Percentiles rank a stretch among this genome's conserved stretches.
Evolutionary conservation across 768 basidiomycete species (phyloP).

Genomic region (Terana coerulea): DNA sequence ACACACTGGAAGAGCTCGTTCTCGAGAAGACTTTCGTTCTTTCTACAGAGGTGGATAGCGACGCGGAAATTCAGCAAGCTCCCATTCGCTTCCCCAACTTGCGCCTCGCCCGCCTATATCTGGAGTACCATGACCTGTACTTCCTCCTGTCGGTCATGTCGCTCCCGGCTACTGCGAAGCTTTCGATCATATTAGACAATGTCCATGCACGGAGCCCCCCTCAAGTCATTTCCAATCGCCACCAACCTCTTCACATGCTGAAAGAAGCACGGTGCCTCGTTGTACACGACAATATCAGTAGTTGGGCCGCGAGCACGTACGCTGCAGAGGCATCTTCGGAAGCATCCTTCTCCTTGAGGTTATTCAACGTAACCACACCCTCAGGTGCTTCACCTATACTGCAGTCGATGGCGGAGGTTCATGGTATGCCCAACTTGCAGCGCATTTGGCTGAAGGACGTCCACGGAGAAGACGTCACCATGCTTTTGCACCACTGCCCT

Average conservation of each 20-base stretch:
- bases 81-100: not conserved
- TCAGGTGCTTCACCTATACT: not conserved
- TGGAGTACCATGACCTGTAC: not conserved
- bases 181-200: not conserved
- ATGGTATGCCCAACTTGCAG: not conserved
- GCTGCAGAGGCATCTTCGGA: not conserved
- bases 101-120: not conserved
- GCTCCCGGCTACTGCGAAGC: not conserved
- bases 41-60: not conserved
- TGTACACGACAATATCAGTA: not conserved
- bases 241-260: not conserved
- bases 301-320: not conserved
- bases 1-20: not conserved
- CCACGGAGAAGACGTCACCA: not conserved
- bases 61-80: too few relatives aligned
- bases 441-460: not conserved
- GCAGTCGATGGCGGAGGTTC: not conserved
- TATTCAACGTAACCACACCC: not conserved
- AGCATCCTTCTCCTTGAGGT: not conserved
- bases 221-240: not conserved
- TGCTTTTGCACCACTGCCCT: not conserved
- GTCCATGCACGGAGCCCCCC: not conserved
- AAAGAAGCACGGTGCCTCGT: not conserved
- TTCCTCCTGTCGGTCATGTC: not conserved
- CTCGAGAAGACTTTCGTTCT: not conserved